Percentiles rank a stretch among this genome's conserved stretches.
phyloP scores from a whole-genome alignment of 139 green algal species.

The Tetraselmis striata region DNA sequence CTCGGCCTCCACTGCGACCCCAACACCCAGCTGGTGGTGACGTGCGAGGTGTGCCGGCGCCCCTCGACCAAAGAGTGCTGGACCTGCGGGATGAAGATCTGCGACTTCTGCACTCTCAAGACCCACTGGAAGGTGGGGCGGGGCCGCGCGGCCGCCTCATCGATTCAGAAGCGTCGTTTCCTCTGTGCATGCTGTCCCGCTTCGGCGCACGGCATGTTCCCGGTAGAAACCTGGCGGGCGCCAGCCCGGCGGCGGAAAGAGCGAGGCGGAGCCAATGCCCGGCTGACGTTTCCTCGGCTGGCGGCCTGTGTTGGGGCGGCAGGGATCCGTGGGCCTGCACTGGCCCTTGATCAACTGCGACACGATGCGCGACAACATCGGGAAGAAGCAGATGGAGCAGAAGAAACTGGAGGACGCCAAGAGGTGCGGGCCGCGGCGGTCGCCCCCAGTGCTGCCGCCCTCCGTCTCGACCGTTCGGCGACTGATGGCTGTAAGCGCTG shows the following conservation, averaged over 20 bases:
- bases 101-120: conserved; percentile 77
- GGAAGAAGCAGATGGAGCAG: conserved; percentile 60
- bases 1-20: conserved; percentile 43
- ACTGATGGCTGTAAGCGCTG: too few relatives aligned
- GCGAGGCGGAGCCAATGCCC: background rate
- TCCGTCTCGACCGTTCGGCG: too few relatives aligned
- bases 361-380: conserved; percentile 57
- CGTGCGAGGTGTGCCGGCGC: conserved; percentile 74
- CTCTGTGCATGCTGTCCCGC: too few relatives aligned
- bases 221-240: too few relatives aligned
- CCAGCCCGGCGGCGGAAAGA: too few relatives aligned
- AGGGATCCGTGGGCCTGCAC: conserved; percentile 52
- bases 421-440: too few relatives aligned
- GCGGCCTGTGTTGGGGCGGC: background rate
- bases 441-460: too few relatives aligned
- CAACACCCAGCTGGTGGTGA: conserved; percentile 70
- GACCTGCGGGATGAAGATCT: conserved; percentile 66
- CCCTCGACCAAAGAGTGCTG: conserved; percentile 72
- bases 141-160: background rate
- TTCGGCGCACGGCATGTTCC: too few relatives aligned
- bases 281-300: background rate
- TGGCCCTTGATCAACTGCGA: conserved; percentile 68
- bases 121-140: conserved; percentile 65
- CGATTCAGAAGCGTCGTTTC: too few relatives aligned
- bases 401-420: conserved; percentile 67